Conservation (phyloP, 2,329 filamentous ascomycete genomes). For the Cercospora zeina region DNA sequence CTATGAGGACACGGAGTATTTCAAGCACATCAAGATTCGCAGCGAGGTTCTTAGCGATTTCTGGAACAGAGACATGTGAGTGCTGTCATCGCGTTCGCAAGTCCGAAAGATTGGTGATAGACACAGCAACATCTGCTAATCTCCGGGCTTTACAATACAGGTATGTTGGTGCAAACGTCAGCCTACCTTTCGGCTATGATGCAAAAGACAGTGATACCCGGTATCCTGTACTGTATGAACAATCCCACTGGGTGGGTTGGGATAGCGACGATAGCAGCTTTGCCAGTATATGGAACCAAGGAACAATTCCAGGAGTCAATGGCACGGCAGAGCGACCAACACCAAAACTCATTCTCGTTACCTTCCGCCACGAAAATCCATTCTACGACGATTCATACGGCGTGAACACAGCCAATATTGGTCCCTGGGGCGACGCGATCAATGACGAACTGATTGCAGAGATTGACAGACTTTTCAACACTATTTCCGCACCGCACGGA, state of each 20-base stretch:
- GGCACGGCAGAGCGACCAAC: constrained; percentile 26
- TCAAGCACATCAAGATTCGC: constrained; percentile 45
- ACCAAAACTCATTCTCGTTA: constrained; percentile 43
- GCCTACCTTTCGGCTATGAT: constrained; percentile 42
- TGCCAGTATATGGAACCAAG: constrained; percentile 38
- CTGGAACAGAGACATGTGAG: constrained; percentile 38
- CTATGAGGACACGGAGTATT: constrained; percentile 39
- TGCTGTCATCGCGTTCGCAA: background rate
- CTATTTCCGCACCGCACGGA: constrained; percentile 42
- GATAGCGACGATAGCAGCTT: constrained; percentile 25
- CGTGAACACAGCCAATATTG: constrained; percentile 45
- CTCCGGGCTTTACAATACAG: constrained; percentile 18
- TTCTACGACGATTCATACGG: constrained; percentile 46
- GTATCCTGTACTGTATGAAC: constrained; percentile 43
- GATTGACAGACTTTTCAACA: constrained; percentile 42
- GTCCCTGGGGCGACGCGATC: constrained; percentile 45
- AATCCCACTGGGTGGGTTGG: constrained; percentile 40
- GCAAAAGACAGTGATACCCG: constrained; percentile 36
- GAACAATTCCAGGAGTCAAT: constrained; percentile 37
- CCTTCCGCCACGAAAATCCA: constrained; percentile 43
- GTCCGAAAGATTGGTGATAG: too few species aligned
- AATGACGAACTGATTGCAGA: constrained; percentile 45
- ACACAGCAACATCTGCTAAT: background rate
- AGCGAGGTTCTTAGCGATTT: constrained; percentile 42
- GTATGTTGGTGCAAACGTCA: constrained; percentile 43